phyloP scores from a whole-genome alignment of 306 rosid species.

The Medicago ruthenica region DNA sequence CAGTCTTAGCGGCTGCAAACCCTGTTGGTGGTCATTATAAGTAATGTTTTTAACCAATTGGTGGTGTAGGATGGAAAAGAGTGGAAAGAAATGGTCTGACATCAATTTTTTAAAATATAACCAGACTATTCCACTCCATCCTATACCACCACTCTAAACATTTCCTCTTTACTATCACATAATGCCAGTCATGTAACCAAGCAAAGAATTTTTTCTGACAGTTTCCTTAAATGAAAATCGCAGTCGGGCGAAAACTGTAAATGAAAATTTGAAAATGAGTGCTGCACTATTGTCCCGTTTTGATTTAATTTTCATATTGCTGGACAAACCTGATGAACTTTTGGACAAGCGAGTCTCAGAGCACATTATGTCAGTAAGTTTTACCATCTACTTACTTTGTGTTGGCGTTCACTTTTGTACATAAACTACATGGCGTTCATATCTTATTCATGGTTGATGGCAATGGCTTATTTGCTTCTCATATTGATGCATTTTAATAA shows the following conservation, averaged over 20 bases:
- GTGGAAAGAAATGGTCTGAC: neutral
- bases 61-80: neutral
- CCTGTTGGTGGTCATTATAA: slow-evolving; percentile 97
- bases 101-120: neutral
- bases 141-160: neutral
- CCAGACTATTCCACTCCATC: neutral
- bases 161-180: slow-evolving; percentile 7
- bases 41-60: slow-evolving; percentile 50
- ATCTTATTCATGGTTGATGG: slow-evolving; percentile 39
- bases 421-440: slow-evolving; percentile 30
- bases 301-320: slow-evolving; percentile 93
- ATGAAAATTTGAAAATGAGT: slow-evolving; percentile 93
- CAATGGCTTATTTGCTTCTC: slow-evolving; percentile 21
- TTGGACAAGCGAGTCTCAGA: slow-evolving; percentile 91
- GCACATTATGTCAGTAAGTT: slow-evolving; percentile 96
- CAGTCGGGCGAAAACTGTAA: slow-evolving; percentile 98
- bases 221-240: slow-evolving; percentile 38
- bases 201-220: slow-evolving; percentile 35
- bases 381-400: slow-evolving; percentile 37
- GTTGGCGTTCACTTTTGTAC: slow-evolving; percentile 1
- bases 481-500: slow-evolving; percentile 30
- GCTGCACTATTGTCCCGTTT: slow-evolving; percentile 89
- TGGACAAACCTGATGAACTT: slow-evolving; percentile 95
- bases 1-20: slow-evolving; percentile 96
- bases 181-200: slow-evolving; percentile 28